phyloP scores from a whole-genome alignment of 1,139 yeast species.

The Zygotorulaspora mrakii region DNA sequence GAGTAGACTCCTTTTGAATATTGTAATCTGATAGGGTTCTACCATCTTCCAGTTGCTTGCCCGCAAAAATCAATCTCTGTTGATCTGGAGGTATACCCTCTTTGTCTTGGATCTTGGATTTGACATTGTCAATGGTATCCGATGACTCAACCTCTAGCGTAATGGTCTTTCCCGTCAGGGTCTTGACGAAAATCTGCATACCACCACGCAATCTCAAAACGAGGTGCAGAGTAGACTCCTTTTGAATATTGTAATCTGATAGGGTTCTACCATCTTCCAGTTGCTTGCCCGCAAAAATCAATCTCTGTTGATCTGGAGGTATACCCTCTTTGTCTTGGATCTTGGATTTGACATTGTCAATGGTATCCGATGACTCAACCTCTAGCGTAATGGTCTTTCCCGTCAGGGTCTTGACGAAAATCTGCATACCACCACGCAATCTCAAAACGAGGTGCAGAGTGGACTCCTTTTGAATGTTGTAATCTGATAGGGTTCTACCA shows the following conservation, averaged over 20 bases:
- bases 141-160: constrained; percentile 69
- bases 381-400: constrained; percentile 70
- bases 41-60: constrained; percentile 83
- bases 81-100: constrained; percentile 99
- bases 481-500: constrained; percentile 63
- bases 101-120: constrained; percentile 97
- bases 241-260: constrained; percentile 65
- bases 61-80: constrained; percentile 97
- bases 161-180: constrained; percentile 67
- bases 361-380: constrained; percentile 69
- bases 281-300: constrained; percentile 98
- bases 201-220: constrained; percentile 62
- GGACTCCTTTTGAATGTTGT: constrained; percentile 65
- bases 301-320: constrained; percentile 98
- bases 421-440: constrained; percentile 69
- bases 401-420: constrained; percentile 56
- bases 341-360: constrained; percentile 88
- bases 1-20: constrained; percentile 62
- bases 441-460: constrained; percentile 55
- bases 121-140: constrained; percentile 77
- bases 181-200: constrained; percentile 62
- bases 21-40: constrained; percentile 65
- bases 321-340: constrained; percentile 98
- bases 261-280: constrained; percentile 65
- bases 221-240: constrained; percentile 58